These are phyloP conservation scores for Lachancea waltii DNA, from an alignment of 805 yeast genomes.

Conservation along the genomic window DNA sequence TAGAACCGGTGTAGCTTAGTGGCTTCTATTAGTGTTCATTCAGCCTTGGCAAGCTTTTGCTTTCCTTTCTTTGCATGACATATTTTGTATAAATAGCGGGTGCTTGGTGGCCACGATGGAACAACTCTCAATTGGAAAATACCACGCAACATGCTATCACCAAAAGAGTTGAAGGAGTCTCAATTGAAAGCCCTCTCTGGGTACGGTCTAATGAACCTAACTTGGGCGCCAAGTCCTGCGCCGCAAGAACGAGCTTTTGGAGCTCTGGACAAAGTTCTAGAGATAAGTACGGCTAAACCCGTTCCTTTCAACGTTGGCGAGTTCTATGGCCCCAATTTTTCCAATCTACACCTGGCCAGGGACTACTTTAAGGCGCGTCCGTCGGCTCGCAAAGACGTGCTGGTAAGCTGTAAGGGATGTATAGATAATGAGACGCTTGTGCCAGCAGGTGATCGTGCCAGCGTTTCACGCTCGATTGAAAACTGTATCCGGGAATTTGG, in stretches of 20 bases:
- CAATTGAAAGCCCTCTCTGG: constrained; percentile 35
- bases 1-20: no score
- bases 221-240: constrained; percentile 57
- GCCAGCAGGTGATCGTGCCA: constrained; percentile 48
- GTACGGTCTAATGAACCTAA: constrained; percentile 76
- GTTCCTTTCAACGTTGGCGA: constrained; percentile 65
- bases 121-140: no score
- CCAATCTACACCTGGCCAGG: constrained; percentile 51
- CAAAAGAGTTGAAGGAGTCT: constrained; percentile 4
- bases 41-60: no score
- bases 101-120: no score
- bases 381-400: constrained; percentile 47
- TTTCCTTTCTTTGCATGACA: no score
- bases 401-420: constrained; percentile 67
- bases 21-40: no score
- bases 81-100: no score
- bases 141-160: constrained; percentile 4
- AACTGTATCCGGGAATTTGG: constrained; percentile 36
- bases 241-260: constrained; percentile 48
- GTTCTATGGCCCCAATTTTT: constrained; percentile 56
- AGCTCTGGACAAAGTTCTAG: constrained; percentile 47
- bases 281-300: constrained; percentile 37
- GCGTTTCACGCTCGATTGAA: constrained; percentile 43
- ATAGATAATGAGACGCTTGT: constrained; percentile 30
- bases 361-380: constrained; percentile 55